Evolutionary conservation across 164 flowering plant species (phyloP).

Genomic region (Aristolochia fimbriata): DNA sequence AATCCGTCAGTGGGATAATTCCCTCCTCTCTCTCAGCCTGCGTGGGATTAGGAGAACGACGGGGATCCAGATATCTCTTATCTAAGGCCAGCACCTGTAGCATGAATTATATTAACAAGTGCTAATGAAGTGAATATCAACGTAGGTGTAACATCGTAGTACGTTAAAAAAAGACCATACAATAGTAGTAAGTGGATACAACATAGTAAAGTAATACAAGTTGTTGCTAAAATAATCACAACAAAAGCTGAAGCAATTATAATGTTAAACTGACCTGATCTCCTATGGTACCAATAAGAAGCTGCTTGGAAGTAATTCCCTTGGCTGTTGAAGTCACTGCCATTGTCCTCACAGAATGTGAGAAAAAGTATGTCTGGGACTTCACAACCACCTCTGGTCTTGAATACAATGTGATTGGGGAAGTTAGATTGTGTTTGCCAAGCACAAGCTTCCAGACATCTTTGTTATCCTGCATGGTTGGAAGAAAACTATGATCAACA

Average conservation of each 20-base stretch:
- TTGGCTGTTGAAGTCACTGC: slow-evolving; percentile 83
- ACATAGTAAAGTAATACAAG: too few species aligned
- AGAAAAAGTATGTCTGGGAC: slow-evolving; percentile 82
- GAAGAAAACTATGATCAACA: slow-evolving; percentile 3
- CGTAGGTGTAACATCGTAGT: too few species aligned
- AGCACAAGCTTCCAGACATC: slow-evolving; percentile 81
- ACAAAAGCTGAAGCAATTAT: neutral
- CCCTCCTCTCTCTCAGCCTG: slow-evolving; percentile 91
- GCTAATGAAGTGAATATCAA: too few species aligned
- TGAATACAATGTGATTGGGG: slow-evolving; percentile 79
- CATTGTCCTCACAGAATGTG: slow-evolving; percentile 82
- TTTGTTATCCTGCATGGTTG: slow-evolving; percentile 63
- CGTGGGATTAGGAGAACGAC: slow-evolving; percentile 71
- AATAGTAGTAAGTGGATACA: too few species aligned
- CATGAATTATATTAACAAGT: too few species aligned
- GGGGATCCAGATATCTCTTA: slow-evolving; percentile 87
- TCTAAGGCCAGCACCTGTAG: slow-evolving; percentile 87
- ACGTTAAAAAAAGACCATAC: too few species aligned
- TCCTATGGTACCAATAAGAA: slow-evolving; percentile 89
- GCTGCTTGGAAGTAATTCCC: slow-evolving; percentile 96
- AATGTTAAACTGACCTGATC: slow-evolving; percentile 63
- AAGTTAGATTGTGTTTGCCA: slow-evolving; percentile 91
- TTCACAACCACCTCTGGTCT: slow-evolving; percentile 76
- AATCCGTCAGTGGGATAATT: slow-evolving; percentile 79
- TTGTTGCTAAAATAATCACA: too few species aligned